Evolutionary conservation across 768 basidiomycete species (phyloP).

Genomic region (Kwoniella sp.): DNA sequence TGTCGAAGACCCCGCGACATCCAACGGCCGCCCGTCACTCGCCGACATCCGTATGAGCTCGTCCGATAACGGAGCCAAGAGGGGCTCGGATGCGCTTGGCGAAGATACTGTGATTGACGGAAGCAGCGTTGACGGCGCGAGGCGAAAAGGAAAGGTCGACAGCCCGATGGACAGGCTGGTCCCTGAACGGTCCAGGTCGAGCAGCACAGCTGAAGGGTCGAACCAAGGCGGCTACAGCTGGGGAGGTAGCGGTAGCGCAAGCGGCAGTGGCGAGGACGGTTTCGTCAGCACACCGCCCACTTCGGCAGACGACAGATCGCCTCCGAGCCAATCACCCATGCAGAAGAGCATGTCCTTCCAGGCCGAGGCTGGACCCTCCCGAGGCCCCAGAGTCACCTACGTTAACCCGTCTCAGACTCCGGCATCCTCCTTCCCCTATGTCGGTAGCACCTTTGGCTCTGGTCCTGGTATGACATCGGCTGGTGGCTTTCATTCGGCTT

Average conservation of each 20-base stretch:
- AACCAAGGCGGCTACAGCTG: too few relatives aligned
- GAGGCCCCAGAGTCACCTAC: slow-evolving; percentile 33
- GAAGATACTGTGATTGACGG: slow-evolving; percentile 5
- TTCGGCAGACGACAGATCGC: slow-evolving; percentile 6
- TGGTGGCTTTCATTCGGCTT: slow-evolving; percentile 4
- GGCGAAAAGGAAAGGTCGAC: slow-evolving; percentile 7
- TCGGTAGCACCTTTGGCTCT: slow-evolving; percentile 22
- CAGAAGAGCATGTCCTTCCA: slow-evolving; percentile 1
- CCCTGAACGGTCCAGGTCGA: slow-evolving; percentile 2
- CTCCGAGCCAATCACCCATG: background rate
- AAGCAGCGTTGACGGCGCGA: slow-evolving; percentile 3
- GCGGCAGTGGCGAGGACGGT: slow-evolving; percentile 15
- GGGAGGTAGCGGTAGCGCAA: slow-evolving; percentile 20
- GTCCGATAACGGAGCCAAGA: slow-evolving; percentile 16
- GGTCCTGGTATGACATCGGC: slow-evolving; percentile 11
- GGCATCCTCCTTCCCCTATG: slow-evolving; percentile 22
- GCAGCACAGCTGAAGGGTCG: slow-evolving; percentile 1
- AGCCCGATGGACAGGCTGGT: slow-evolving; percentile 8
- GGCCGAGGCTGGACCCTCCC: slow-evolving; percentile 10
- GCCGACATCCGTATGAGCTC: slow-evolving; percentile 4
- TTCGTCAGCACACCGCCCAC: slow-evolving; percentile 5
- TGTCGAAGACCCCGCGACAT: background rate
- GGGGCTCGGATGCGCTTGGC: slow-evolving; percentile 6
- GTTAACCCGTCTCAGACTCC: slow-evolving; percentile 42
- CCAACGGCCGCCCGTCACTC: slow-evolving; percentile 7